phyloP scores from a whole-genome alignment of 345 rosid species.

The Boechera retrofracta region DNA sequence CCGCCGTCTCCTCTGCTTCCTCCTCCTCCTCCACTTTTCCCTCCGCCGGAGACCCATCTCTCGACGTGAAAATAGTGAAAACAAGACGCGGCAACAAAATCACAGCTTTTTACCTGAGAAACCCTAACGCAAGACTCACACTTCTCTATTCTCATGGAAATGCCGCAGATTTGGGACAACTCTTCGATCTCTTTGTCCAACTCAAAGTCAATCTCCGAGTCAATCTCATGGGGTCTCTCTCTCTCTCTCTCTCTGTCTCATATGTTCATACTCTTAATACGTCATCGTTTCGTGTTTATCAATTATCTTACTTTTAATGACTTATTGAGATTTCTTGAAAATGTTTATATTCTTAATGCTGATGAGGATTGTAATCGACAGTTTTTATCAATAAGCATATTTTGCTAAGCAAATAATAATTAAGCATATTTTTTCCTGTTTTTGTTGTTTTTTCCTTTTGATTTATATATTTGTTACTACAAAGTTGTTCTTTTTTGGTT shows the following conservation, averaged over 20 bases:
- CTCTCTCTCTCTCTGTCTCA: constrained; percentile 21
- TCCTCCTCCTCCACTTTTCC: constrained; percentile 70
- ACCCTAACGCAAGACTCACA: constrained; percentile 91
- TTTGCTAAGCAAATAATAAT: not conserved
- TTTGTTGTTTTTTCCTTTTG: not conserved
- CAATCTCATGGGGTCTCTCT: constrained; percentile 88
- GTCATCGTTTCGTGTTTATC: constrained; percentile 7
- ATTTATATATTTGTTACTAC: not conserved
- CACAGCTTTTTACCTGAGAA: constrained; percentile 80
- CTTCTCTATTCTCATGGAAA: constrained; percentile 96
- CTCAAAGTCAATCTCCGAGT: constrained; percentile 97
- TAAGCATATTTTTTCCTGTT: not conserved
- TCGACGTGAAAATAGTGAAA: constrained; percentile 74
- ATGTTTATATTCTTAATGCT: not conserved
- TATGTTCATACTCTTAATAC: constrained; percentile 2
- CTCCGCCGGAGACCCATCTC: constrained; percentile 66
- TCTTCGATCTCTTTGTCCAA: constrained; percentile 96
- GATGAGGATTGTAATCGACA: not conserved
- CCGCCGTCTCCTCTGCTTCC: constrained; percentile 63
- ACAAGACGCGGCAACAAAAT: constrained; percentile 85
- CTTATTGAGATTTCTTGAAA: constrained; percentile 11
- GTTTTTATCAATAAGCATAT: not conserved
- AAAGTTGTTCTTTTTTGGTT: not conserved
- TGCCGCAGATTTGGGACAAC: constrained; percentile 99
- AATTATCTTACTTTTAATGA: not conserved